phyloP scores from a whole-genome alignment of 2,329 filamentous ascomycete species.

The Eutypella sp. region DNA sequence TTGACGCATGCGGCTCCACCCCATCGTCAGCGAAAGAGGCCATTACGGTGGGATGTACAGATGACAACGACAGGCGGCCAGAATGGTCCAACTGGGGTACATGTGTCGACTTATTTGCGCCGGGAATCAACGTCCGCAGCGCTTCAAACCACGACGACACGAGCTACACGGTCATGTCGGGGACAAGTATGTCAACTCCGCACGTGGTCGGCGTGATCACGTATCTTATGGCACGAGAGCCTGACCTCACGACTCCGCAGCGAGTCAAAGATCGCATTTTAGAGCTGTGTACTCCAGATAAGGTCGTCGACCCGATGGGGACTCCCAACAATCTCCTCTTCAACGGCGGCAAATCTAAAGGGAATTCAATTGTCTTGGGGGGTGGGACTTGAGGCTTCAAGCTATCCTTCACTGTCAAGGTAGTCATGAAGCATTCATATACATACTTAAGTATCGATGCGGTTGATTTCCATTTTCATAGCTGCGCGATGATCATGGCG shows the following conservation, averaged over 20 bases:
- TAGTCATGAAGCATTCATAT: no score
- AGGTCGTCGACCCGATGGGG: slow-evolving; percentile 16
- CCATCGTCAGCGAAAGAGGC: slow-evolving; percentile 18
- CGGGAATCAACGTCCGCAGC: slow-evolving; percentile 19
- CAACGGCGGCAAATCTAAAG: slow-evolving; percentile 18
- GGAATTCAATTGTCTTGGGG: slow-evolving; percentile 4
- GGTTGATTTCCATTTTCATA: no score
- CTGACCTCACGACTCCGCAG: slow-evolving; percentile 8
- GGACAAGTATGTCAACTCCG: slow-evolving; percentile 24
- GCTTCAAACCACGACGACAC: slow-evolving; percentile 15
- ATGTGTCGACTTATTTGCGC: slow-evolving; percentile 21
- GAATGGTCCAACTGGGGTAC: slow-evolving; percentile 21
- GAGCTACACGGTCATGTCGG: slow-evolving; percentile 13
- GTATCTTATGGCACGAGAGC: slow-evolving; percentile 20
- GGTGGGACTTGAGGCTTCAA: no score
- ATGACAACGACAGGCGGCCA: slow-evolving; percentile 16
- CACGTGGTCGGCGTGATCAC: slow-evolving; percentile 22
- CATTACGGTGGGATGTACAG: slow-evolving; percentile 22
- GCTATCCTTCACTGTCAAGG: no score
- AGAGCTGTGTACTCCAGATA: slow-evolving; percentile 15
- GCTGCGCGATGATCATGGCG: no score
- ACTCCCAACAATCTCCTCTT: slow-evolving; percentile 22
- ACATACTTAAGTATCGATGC: no score
- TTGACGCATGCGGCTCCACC: slow-evolving; percentile 17
- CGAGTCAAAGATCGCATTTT: slow-evolving; percentile 11